phyloP scores from a whole-genome alignment of 306 rosid genomes.

The barrel medic (Medicago truncatula) region MtrunA17r5.0-ANR NC_053047.1:6038501-6039000 shows the following conservation, averaged over 20 bases:
- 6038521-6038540: not conserved
- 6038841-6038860: not conserved
- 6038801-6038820: not conserved
- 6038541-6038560: not conserved
- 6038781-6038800: not conserved
- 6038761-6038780: not conserved
- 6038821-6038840: not conserved
- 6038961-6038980: no score
- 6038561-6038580: not conserved
- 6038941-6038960: no score
- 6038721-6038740: not conserved
- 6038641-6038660: not conserved
- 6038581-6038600: not conserved
- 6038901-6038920: not conserved
- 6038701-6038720: not conserved
- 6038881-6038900: not conserved
- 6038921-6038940: no score
- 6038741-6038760: not conserved
- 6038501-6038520: not conserved
- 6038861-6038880: not conserved
- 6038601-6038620: no score
- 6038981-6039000: no score
- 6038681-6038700: not conserved
- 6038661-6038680: not conserved
- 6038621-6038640: not conserved